Evolutionary conservation across 2,329 filamentous ascomycete genomes (phyloP).

Genomic region (Ceratocystis alfenasii): DNA sequence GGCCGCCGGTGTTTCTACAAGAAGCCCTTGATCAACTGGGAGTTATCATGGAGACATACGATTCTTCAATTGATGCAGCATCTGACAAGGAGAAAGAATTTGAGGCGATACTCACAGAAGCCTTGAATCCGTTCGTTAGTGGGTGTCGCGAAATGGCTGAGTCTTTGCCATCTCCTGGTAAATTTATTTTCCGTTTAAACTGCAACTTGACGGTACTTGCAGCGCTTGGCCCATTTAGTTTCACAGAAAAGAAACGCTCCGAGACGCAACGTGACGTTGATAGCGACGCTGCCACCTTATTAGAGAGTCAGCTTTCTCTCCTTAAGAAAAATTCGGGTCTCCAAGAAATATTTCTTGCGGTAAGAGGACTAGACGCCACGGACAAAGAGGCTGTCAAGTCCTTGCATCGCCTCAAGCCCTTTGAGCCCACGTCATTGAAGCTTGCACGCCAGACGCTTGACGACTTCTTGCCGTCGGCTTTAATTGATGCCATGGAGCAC

Average conservation of each 20-base stretch:
- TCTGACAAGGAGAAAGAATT: slow-evolving; percentile 56
- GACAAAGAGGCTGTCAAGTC: slow-evolving; percentile 33
- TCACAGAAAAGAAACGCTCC: slow-evolving; percentile 43
- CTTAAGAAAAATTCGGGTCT: slow-evolving; percentile 67
- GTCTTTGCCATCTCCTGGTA: slow-evolving; percentile 45
- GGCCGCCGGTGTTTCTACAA: slow-evolving; percentile 65
- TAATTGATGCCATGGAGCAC: slow-evolving; percentile 83
- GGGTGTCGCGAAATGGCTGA: slow-evolving; percentile 60
- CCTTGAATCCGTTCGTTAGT: slow-evolving; percentile 74
- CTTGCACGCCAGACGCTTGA: slow-evolving; percentile 66
- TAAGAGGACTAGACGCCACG: slow-evolving; percentile 29
- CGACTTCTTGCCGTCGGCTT: slow-evolving; percentile 79
- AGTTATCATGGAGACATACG: slow-evolving; percentile 73
- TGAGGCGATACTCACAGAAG: slow-evolving; percentile 60
- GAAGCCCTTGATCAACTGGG: slow-evolving; percentile 69
- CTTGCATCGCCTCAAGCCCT: slow-evolving; percentile 40
- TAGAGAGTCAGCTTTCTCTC: slow-evolving; percentile 54
- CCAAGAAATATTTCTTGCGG: slow-evolving; percentile 41
- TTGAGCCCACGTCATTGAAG: slow-evolving; percentile 50
- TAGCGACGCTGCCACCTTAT: slow-evolving; percentile 41
- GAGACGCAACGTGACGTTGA: slow-evolving; percentile 43
- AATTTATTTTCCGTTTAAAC: slow-evolving; percentile 61
- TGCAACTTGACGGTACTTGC: slow-evolving; percentile 50
- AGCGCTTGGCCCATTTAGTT: slow-evolving; percentile 48
- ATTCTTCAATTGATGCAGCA: slow-evolving; percentile 58